Evolutionary conservation across 805 yeast genomes (phyloP).

Genomic region (Danielia reshetovae): DNA sequence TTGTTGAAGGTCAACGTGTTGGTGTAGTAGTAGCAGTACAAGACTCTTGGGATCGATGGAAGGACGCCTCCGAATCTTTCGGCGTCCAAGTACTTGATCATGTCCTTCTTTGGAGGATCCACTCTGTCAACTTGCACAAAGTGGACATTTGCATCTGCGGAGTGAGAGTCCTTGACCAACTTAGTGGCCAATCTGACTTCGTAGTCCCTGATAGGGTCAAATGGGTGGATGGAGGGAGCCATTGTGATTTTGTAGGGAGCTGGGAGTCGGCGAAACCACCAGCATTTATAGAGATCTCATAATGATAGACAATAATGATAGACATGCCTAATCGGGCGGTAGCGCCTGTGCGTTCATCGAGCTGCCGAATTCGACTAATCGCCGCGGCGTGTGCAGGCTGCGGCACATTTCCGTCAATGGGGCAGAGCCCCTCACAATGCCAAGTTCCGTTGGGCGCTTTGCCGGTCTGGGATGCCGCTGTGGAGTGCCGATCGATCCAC

Average conservation of each 20-base stretch:
- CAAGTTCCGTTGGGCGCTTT: too few species aligned
- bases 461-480: too few species aligned
- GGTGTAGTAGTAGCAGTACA: slow-evolving; percentile 64
- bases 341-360: slow-evolving; percentile 2
- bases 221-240: slow-evolving; percentile 42
- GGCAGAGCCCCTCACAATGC: too few species aligned
- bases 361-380: background rate
- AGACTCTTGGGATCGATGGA: slow-evolving; percentile 64
- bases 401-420: background rate
- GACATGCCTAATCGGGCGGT: slow-evolving; percentile 9
- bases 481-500: too few species aligned
- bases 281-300: background rate
- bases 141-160: slow-evolving; percentile 51
- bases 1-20: slow-evolving; percentile 56
- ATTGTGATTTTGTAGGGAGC: slow-evolving; percentile 2
- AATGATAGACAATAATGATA: background rate
- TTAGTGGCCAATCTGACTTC: slow-evolving; percentile 57
- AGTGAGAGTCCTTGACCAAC: slow-evolving; percentile 55
- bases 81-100: slow-evolving; percentile 63
- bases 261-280: too few species aligned
- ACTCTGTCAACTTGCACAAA: slow-evolving; percentile 63
- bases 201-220: slow-evolving; percentile 54
- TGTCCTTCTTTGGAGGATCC: slow-evolving; percentile 77
- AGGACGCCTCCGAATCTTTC: slow-evolving; percentile 48
- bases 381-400: too few species aligned